Evolutionary conservation across 75 land plant species (phyloP).

Genomic region (Chamaecyparis obtusa): DNA sequence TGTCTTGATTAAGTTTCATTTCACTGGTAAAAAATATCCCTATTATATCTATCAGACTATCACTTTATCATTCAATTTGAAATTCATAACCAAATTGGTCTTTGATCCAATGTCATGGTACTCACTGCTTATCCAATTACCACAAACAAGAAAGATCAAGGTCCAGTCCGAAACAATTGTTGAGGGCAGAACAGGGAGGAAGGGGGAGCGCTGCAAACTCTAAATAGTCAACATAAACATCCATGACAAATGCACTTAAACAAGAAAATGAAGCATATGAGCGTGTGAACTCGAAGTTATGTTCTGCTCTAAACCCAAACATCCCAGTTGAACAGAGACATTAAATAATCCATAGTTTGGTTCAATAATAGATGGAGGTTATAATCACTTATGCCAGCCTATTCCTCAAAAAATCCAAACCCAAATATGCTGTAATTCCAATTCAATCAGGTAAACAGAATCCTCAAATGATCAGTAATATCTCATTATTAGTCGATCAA

Average conservation of each 20-base stretch:
- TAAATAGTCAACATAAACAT: not conserved
- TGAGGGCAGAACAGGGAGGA: too few relatives aligned
- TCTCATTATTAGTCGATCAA: too few relatives aligned
- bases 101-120: not conserved
- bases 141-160: not conserved
- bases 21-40: not conserved
- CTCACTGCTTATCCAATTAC: not conserved
- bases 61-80: not conserved
- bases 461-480: too few relatives aligned
- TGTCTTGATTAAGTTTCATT: not conserved
- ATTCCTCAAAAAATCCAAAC: not conserved
- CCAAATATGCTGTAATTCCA: not conserved
- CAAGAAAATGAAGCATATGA: not conserved
- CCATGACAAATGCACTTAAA: not conserved
- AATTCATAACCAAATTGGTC: not conserved
- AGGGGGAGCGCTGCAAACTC: not conserved
- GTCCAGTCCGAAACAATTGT: not conserved
- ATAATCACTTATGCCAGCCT: not conserved
- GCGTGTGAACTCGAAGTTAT: not conserved
- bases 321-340: not conserved
- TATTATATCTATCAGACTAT: not conserved
- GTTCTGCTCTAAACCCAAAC: not conserved
- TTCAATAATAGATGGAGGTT: not conserved
- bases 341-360: not conserved
- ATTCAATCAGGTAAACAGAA: too few relatives aligned